These are phyloP conservation scores for Lachnellula cervina DNA, from an alignment of 2,329 filamentous ascomycete species.

Conservation along the genomic window DNA sequence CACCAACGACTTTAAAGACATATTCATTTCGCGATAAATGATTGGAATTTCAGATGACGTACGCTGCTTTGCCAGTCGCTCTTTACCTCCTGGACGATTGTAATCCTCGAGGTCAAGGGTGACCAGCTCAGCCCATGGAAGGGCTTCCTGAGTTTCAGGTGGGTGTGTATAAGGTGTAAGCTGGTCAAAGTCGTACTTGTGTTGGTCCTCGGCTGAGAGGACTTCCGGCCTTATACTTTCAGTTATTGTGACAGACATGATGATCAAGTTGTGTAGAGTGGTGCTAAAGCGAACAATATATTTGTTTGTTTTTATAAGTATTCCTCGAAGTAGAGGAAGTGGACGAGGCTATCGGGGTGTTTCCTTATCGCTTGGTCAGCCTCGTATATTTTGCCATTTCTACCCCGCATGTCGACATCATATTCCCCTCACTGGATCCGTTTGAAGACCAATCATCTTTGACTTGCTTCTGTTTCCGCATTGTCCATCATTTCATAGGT, in stretches of 20 bases:
- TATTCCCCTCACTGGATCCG: not conserved
- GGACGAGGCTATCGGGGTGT: not conserved
- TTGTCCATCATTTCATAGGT: not conserved
- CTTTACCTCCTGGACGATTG: constrained; percentile 44
- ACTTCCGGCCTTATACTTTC: constrained; percentile 7
- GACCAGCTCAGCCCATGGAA: constrained; percentile 48
- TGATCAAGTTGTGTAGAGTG: not conserved
- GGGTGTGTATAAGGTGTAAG: constrained; percentile 41
- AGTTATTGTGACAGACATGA: constrained; percentile 19
- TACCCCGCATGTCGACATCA: constrained; percentile 19
- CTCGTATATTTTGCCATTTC: constrained; percentile 12
- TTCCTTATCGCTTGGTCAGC: constrained; percentile 3
- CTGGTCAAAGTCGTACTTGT: constrained; percentile 22
- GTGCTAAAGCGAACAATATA: too few relatives aligned
- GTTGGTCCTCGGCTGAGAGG: constrained; percentile 13
- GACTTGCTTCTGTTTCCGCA: not conserved
- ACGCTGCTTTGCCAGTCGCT: constrained; percentile 43
- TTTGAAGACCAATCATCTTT: not conserved
- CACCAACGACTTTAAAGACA: too few relatives aligned
- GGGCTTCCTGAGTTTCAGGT: constrained; percentile 42
- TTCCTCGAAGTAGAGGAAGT: not conserved
- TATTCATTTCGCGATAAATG: too few relatives aligned
- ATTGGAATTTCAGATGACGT: too few relatives aligned
- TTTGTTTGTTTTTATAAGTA: too few relatives aligned
- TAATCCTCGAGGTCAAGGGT: constrained; percentile 49